Conservation (phyloP, 148 eudicot genomes). For the Silene uniflora region DNA sequence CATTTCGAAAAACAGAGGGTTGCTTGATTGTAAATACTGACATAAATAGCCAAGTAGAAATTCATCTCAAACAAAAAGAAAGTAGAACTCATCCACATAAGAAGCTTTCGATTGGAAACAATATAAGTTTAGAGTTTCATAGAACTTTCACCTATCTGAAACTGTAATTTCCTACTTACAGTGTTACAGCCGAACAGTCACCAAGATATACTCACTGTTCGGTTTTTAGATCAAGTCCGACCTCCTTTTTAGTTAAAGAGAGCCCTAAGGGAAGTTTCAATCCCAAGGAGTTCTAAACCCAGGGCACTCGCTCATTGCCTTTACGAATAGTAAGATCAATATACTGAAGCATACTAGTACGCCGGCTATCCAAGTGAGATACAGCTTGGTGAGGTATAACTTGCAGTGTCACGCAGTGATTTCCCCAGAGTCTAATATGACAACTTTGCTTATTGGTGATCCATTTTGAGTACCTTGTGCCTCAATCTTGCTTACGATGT, state of each 20-base stretch:
- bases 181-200: neutral
- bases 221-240: neutral
- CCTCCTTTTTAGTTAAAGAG: neutral
- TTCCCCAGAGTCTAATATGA: slow-evolving; percentile 58
- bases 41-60: too few relatives aligned
- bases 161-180: neutral
- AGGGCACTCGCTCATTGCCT: neutral
- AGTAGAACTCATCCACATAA: too few relatives aligned
- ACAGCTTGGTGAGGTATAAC: neutral
- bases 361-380: neutral
- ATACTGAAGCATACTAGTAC: neutral
- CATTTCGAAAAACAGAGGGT: too few relatives aligned
- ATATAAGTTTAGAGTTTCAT: too few relatives aligned
- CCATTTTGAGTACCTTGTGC: slow-evolving; percentile 51
- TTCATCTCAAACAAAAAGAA: too few relatives aligned
- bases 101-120: too few relatives aligned
- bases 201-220: neutral
- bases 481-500: slow-evolving; percentile 68
- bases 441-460: slow-evolving; percentile 42
- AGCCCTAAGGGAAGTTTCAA: neutral
- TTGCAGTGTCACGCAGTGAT: slow-evolving; percentile 16
- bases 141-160: too few relatives aligned
- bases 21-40: too few relatives aligned
- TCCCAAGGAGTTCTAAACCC: neutral
- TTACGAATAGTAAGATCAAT: neutral